Evolutionary conservation across 2,329 filamentous ascomycete genomes (phyloP).

Genomic region (Exophiala sp.): DNA sequence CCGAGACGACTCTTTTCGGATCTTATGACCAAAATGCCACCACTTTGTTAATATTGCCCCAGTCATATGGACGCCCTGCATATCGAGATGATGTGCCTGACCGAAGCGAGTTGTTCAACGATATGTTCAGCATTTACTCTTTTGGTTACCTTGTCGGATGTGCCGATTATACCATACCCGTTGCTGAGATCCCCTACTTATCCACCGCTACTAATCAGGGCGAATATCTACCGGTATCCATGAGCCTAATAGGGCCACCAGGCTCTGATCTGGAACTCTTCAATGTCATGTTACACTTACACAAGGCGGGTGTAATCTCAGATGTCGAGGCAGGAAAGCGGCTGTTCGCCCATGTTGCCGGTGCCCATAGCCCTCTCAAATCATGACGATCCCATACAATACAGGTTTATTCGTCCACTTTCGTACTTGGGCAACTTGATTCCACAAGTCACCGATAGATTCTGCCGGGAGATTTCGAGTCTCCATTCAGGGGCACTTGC

Average conservation of each 20-base stretch:
- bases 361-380: background rate
- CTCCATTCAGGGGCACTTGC: too few species aligned
- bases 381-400: too few species aligned
- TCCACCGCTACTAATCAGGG: conserved; percentile 28
- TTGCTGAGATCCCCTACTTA: conserved; percentile 37
- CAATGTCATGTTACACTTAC: conserved; percentile 19
- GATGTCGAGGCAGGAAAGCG: conserved; percentile 18
- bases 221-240: conserved; percentile 34
- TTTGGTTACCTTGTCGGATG: conserved; percentile 32
- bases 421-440: too few species aligned
- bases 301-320: conserved; percentile 15
- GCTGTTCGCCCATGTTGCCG: conserved; percentile 8
- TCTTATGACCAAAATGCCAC: conserved; percentile 24
- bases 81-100: conserved; percentile 23
- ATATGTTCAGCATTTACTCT: conserved; percentile 42
- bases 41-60: conserved; percentile 24
- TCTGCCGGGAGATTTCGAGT: too few species aligned
- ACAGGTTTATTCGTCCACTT: too few species aligned
- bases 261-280: conserved; percentile 33
- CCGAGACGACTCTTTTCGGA: conserved; percentile 23
- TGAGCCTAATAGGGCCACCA: conserved; percentile 32
- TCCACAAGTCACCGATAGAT: too few species aligned
- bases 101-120: conserved; percentile 34
- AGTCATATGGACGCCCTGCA: conserved; percentile 20
- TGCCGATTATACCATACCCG: conserved; percentile 41